phyloP scores from a whole-genome alignment of 2,329 filamentous ascomycete species.

The Trichoderma koningiopsis region DNA sequence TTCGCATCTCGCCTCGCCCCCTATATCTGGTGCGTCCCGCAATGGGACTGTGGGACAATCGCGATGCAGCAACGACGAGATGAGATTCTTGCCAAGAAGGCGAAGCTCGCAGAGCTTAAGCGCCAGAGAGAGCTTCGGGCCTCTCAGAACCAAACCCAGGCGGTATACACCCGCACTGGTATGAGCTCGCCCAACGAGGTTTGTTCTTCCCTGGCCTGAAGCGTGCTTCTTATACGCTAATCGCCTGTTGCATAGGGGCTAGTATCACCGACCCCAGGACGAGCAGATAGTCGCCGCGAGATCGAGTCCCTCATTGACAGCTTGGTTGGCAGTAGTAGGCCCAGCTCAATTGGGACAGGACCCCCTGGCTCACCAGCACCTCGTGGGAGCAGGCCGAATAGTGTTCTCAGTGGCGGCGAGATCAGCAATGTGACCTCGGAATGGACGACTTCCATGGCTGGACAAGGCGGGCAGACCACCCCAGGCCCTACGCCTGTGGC shows the following conservation, averaged over 20 bases:
- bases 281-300: conserved; percentile 70
- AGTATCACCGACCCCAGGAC: conserved; percentile 68
- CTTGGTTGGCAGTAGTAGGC: conserved; percentile 77
- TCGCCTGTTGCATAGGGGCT: conserved; percentile 41
- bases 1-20: conserved; percentile 8
- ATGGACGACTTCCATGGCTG: conserved; percentile 51
- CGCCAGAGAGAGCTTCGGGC: conserved; percentile 83
- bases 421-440: conserved; percentile 75
- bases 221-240: conserved; percentile 7
- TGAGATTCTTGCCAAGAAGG: conserved; percentile 95
- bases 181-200: conserved; percentile 73
- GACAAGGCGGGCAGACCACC: conserved; percentile 36
- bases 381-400: conserved; percentile 80
- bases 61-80: conserved; percentile 81
- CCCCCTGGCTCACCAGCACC: conserved; percentile 65
- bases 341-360: conserved; percentile 65
- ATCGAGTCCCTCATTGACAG: conserved; percentile 85
- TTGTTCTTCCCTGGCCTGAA: conserved; percentile 38
- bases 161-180: conserved; percentile 68
- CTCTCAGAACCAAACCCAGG: conserved; percentile 56
- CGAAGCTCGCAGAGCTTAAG: conserved; percentile 95
- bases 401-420: conserved; percentile 79
- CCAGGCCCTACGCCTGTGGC: conserved; percentile 44
- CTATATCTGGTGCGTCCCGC: conserved; percentile 39
- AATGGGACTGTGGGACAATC: conserved; percentile 50